A percentile compares a stretch with the other conserved stretches of the same genome.
These are phyloP conservation scores for Lasiodiplodia theobromae DNA, from an alignment of 2,329 filamentous ascomycete species.

Conservation along the genomic window DNA sequence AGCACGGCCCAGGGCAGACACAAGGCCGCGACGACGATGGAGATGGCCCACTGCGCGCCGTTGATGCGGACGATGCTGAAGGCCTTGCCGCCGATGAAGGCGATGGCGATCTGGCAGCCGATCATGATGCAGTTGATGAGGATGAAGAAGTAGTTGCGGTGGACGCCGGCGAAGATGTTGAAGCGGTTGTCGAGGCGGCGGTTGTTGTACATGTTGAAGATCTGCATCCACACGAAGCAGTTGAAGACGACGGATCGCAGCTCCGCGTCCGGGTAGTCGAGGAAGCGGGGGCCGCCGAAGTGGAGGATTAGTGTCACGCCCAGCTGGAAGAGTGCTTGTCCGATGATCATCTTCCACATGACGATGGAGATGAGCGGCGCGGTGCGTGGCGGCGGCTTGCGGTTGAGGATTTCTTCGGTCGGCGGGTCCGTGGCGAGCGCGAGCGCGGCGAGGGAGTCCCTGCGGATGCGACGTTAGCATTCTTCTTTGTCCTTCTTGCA, in stretches of 20 bases:
- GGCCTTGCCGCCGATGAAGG: slow-evolving; percentile 82
- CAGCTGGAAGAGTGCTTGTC: slow-evolving; percentile 80
- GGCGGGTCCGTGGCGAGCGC: slow-evolving; percentile 85
- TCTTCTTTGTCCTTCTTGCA: slow-evolving; percentile 58
- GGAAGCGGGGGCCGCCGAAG: slow-evolving; percentile 70
- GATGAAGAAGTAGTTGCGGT: slow-evolving; percentile 84
- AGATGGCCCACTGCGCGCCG: slow-evolving; percentile 82
- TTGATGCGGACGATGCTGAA: slow-evolving; percentile 78
- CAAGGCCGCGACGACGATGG: slow-evolving; percentile 79
- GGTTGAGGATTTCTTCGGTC: slow-evolving; percentile 77
- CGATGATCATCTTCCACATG: slow-evolving; percentile 74
- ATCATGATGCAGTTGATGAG: slow-evolving; percentile 89
- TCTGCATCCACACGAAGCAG: slow-evolving; percentile 99
- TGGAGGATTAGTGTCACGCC: slow-evolving; percentile 74
- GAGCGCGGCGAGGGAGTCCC: slow-evolving; percentile 83
- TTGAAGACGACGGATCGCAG: slow-evolving; percentile 91
- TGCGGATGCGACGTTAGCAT: not conserved
- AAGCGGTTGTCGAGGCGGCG: slow-evolving; percentile 92
- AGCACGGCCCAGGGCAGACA: slow-evolving; percentile 84
- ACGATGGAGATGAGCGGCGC: slow-evolving; percentile 83
- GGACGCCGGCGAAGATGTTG: slow-evolving; percentile 92
- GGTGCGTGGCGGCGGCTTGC: slow-evolving; percentile 82
- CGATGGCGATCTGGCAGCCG: slow-evolving; percentile 81
- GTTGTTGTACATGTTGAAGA: slow-evolving; percentile 98
- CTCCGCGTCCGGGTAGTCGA: slow-evolving; percentile 61